Base-by-base conservation (phyloP, 176 grass and related monocot genomes). In the Avena eriantha region DNA sequence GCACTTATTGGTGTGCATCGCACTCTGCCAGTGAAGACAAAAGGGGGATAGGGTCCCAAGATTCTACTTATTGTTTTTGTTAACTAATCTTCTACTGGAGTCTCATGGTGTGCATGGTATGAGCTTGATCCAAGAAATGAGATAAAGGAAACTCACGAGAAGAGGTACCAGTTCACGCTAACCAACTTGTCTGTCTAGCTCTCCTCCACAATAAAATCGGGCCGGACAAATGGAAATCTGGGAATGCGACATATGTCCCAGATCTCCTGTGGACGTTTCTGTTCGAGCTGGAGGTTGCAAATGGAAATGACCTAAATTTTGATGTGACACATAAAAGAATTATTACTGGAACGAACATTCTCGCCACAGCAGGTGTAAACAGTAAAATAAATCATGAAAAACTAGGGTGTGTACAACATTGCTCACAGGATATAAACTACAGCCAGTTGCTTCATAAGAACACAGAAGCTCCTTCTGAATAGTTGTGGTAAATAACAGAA, bases 111-210 rank as follows among this genome's bases (percentile, higher is more conserved):
- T 17, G 65, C 58, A 85, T 76, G 48, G 26, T 80, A 77, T 26
- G 75, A 67, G 35, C 80, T 87, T 68, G 75, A 76, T 90, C 75
- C 76, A 83, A 80, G 75, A 80, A 57, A 76, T 69, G 8, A 78
- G 57, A 86, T 68, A 66, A 73, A 18, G 39, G 7, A 41, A 72
- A 64, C 61, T 70, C 53, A 39, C 41, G n/a, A 67, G 86, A 69
- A 73, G 78, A 64, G 68, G 34, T 31, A 58, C 57, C 80, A 75
- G n/a, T 78, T 73, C 54, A 78, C 73, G 46, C 83, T 79, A 77
- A 69, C 59, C 76, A 91, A 66, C 24, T 33, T 81, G 76, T 51
- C 34, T 81, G 76, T 51, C 34, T 13, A 56, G 22, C 64, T 35
- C 26, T 26, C 31, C 59, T n/a, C 49, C 47, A 17, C 59, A 56